A percentile compares a stretch with the other conserved stretches of the same genome.
These are phyloP conservation scores for Psilocybe subaeruginosa DNA, from an alignment of 768 basidiomycete species.

Conservation along the genomic window DNA sequence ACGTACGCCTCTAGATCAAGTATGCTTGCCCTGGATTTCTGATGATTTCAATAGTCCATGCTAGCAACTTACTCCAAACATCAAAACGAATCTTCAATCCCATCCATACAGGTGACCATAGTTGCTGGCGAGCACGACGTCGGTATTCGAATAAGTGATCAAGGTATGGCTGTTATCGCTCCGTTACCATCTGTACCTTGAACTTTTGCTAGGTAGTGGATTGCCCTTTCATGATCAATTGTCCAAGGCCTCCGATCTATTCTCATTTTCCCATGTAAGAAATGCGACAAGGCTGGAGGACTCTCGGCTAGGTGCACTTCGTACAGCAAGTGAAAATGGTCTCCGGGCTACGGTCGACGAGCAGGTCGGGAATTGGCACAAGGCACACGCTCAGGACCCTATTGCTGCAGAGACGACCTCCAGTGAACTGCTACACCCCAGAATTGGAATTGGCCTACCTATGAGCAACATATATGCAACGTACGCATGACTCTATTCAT, in stretches of 20 bases:
- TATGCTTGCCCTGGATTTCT: background rate
- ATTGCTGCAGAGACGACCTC: slow-evolving; percentile 41
- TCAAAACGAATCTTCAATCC: slow-evolving; percentile 41
- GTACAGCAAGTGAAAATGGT: slow-evolving; percentile 63
- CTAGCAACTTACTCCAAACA: slow-evolving; percentile 65
- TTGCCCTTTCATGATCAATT: slow-evolving; percentile 53
- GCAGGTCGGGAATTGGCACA: slow-evolving; percentile 61
- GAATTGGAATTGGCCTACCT: slow-evolving; percentile 82
- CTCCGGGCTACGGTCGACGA: slow-evolving; percentile 81
- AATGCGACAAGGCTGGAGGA: slow-evolving; percentile 72
- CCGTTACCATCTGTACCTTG: background rate
- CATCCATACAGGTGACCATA: slow-evolving; percentile 77
- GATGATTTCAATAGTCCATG: slow-evolving; percentile 58
- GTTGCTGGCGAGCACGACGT: slow-evolving; percentile 75
- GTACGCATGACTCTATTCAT: slow-evolving; percentile 30
- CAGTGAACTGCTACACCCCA: slow-evolving; percentile 52
- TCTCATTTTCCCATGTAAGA: slow-evolving; percentile 87
- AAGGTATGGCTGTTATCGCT: slow-evolving; percentile 51
- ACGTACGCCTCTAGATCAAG: slow-evolving; percentile 44
- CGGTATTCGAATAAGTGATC: slow-evolving; percentile 86
- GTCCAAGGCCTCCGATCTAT: slow-evolving; percentile 72
- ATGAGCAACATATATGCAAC: slow-evolving; percentile 91
- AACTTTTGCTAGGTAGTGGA: slow-evolving; percentile 63
- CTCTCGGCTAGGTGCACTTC: slow-evolving; percentile 68
- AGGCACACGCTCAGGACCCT: slow-evolving; percentile 31